phyloP scores from a whole-genome alignment of 805 yeast genomes.

The Kodamaea jinghongensis region DNA sequence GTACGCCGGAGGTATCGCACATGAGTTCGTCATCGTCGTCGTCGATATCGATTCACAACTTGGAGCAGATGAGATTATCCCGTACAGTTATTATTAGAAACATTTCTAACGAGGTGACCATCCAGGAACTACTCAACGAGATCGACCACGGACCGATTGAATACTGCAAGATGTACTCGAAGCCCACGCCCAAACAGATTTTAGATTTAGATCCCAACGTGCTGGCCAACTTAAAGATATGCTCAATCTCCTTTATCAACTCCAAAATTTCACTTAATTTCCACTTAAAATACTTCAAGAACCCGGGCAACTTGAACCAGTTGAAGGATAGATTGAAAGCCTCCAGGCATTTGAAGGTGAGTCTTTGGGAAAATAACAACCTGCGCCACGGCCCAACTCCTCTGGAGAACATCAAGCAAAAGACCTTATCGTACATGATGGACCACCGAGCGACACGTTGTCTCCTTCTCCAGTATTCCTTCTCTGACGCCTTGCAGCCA shows the following conservation, averaged over 20 bases:
- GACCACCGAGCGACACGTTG: constrained; percentile 41
- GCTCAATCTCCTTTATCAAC: constrained; percentile 37
- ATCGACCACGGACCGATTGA: constrained; percentile 64
- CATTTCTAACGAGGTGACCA: constrained; percentile 21
- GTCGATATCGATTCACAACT: constrained; percentile 12
- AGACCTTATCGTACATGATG: constrained; percentile 39
- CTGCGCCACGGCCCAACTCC: constrained; percentile 4
- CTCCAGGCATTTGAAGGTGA: constrained; percentile 28
- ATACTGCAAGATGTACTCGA: constrained; percentile 44
- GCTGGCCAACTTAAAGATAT: constrained; percentile 21
- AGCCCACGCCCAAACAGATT: constrained; percentile 22
- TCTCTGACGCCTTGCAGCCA: constrained; percentile 4
- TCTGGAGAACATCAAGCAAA: constrained; percentile 37
- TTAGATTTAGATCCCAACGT: constrained; percentile 10
- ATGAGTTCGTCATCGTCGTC: neutral
- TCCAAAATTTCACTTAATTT: constrained; percentile 32
- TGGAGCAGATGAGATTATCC: constrained; percentile 36
- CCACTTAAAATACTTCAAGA: constrained; percentile 31
- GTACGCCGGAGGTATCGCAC: neutral
- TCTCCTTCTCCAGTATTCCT: constrained; percentile 17
- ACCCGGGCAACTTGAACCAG: constrained; percentile 19
- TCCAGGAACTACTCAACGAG: constrained; percentile 39
- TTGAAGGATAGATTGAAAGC: constrained; percentile 24
- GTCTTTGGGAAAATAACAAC: constrained; percentile 23
- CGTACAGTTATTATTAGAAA: constrained; percentile 36